These are phyloP conservation scores for Boletus vinaceobasis DNA, from an alignment of 768 basidiomycete species.

Conservation along the genomic window DNA sequence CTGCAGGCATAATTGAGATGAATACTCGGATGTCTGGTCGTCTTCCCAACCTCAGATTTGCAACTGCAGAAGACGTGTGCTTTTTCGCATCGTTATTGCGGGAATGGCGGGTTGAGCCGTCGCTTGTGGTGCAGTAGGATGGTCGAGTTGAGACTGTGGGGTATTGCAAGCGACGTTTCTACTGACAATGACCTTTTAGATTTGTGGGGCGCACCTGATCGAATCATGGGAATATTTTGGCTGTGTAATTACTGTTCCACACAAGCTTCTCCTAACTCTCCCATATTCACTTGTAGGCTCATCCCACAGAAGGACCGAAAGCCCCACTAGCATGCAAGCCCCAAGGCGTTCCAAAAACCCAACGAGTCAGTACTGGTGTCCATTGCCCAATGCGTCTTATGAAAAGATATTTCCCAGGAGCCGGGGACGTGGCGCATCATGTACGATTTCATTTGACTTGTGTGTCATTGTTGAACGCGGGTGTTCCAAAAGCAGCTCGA, in stretches of 20 bases:
- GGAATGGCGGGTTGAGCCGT: conserved; percentile 51
- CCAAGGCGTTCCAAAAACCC: too few relatives aligned
- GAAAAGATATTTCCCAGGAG: not conserved
- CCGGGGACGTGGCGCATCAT: not conserved
- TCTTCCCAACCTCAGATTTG: too few relatives aligned
- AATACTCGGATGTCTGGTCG: too few relatives aligned
- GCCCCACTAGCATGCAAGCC: too few relatives aligned
- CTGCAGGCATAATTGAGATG: too few relatives aligned
- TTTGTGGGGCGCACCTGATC: not conserved
- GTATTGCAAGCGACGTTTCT: too few relatives aligned
- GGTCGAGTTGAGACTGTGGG: conserved; percentile 16
- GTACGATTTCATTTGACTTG: not conserved
- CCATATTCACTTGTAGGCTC: too few relatives aligned
- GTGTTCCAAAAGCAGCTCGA: conserved; percentile 7
- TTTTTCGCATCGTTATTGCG: conserved; percentile 51
- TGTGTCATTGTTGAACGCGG: not conserved
- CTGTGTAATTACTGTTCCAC: too few relatives aligned
- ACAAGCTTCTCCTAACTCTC: too few relatives aligned
- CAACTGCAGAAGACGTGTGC: conserved; percentile 47
- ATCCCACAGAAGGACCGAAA: too few relatives aligned
- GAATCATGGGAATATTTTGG: not conserved
- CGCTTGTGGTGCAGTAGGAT: conserved; percentile 23
- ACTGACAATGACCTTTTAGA: not conserved
- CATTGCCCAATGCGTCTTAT: too few relatives aligned
- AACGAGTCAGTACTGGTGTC: too few relatives aligned